A percentile compares a stretch with the other conserved stretches of the same genome.
Conservation (phyloP, 176 grass and related monocot species). For the Thinopyrum elongatum region DNA sequence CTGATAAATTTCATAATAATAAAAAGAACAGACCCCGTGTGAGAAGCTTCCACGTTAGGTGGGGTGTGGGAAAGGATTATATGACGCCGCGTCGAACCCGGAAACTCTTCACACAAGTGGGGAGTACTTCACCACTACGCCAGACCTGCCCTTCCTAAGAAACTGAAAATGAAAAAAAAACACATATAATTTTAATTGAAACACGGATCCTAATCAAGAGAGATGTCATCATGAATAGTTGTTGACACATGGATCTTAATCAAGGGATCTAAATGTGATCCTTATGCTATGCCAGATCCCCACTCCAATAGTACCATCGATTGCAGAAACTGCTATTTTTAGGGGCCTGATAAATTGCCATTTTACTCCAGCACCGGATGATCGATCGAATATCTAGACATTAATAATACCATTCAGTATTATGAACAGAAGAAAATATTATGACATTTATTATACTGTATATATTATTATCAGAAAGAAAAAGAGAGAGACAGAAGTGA, state of each 20-base stretch:
- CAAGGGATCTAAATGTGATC: neutral
- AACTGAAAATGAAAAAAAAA: neutral
- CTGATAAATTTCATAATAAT: neutral
- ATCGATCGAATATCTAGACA: neutral
- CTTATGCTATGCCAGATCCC: neutral
- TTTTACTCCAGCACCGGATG: neutral
- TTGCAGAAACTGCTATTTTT: neutral
- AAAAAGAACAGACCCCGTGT: too few relatives aligned
- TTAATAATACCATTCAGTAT: neutral
- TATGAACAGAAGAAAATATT: neutral
- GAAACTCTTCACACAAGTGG: too few relatives aligned
- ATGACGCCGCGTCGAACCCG: too few relatives aligned
- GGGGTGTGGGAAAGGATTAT: too few relatives aligned
- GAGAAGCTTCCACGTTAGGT: too few relatives aligned
- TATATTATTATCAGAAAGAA: neutral
- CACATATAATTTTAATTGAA: neutral
- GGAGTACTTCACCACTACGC: too few relatives aligned
- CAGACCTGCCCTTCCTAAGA: neutral
- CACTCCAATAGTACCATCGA: neutral
- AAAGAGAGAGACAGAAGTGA: neutral
- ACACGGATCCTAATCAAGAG: neutral
- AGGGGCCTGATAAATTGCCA: neutral
- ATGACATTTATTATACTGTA: neutral
- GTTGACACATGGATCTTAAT: neutral
- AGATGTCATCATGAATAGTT: neutral